These are phyloP conservation scores for Diaporthe ampelina DNA, from an alignment of 2,329 filamentous ascomycete species.

Conservation along the genomic window DNA sequence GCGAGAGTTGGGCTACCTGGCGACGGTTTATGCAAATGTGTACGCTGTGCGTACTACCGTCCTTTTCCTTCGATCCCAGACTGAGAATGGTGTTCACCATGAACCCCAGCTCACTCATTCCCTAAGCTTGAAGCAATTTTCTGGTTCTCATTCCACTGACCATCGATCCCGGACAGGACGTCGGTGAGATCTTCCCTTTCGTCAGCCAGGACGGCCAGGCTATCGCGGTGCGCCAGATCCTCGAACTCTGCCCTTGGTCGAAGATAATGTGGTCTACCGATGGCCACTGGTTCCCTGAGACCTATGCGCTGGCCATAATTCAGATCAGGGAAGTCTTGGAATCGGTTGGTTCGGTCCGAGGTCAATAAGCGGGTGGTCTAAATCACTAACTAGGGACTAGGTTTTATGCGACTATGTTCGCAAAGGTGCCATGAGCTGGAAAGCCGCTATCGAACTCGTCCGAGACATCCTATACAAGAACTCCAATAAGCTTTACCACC, in stretches of 20 bases:
- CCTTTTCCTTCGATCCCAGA: background rate
- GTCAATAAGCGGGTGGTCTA: background rate
- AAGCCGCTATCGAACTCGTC: slow-evolving; percentile 74
- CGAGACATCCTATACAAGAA: slow-evolving; percentile 82
- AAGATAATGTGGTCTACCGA: slow-evolving; percentile 87
- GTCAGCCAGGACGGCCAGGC: slow-evolving; percentile 83
- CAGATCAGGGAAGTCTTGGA: slow-evolving; percentile 81
- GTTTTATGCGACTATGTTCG: slow-evolving; percentile 76
- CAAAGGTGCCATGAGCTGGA: slow-evolving; percentile 71
- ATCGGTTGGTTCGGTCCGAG: slow-evolving; percentile 61
- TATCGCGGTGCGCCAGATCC: slow-evolving; percentile 75
- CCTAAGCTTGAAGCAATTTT: background rate
- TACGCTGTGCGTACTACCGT: slow-evolving; percentile 64
- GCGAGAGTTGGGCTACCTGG: slow-evolving; percentile 82
- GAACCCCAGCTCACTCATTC: too few species aligned
- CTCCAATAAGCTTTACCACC: slow-evolving; percentile 79
- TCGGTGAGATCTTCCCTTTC: slow-evolving; percentile 86
- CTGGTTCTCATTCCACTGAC: background rate
- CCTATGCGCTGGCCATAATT: slow-evolving; percentile 78
- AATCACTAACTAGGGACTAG: slow-evolving; percentile 52
- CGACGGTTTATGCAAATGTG: slow-evolving; percentile 82
- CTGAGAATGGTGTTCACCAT: background rate
- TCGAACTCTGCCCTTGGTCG: slow-evolving; percentile 81
- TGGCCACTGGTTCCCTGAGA: slow-evolving; percentile 84
- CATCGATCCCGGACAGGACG: slow-evolving; percentile 60